Conservation (phyloP, 148 eudicot genomes). For the Camellia lanceoleosa region DNA sequence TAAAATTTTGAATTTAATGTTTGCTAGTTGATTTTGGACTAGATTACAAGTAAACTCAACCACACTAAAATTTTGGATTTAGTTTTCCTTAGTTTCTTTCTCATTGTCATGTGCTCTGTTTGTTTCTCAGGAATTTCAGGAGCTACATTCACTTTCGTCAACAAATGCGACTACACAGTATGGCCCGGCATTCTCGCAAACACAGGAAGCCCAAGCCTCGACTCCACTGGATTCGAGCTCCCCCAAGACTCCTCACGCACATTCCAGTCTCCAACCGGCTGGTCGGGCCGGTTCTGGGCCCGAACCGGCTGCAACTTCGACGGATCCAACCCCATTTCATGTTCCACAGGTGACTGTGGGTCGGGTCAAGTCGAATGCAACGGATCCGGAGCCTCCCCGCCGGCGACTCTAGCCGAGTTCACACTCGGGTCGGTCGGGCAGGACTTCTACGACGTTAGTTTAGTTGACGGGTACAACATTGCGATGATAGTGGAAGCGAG, state of each 20-base stretch:
- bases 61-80: too few relatives aligned
- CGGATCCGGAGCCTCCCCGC: constrained; percentile 25
- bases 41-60: too few relatives aligned
- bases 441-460: constrained; percentile 40
- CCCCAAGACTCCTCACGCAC: constrained; percentile 2
- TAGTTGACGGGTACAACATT: constrained; percentile 40
- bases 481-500: constrained; percentile 23
- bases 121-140: constrained; percentile 2
- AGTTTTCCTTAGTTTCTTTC: too few relatives aligned
- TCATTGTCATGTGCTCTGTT: neutral
- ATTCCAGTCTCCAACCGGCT: constrained; percentile 29
- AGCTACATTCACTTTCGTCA: constrained; percentile 26
- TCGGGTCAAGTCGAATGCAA: constrained; percentile 30
- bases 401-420: constrained; percentile 33
- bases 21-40: neutral
- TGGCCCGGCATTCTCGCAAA: constrained; percentile 34
- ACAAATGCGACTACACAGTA: constrained; percentile 29
- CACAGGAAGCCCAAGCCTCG: constrained; percentile 27
- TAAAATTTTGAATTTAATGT: too few relatives aligned
- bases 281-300: constrained; percentile 46
- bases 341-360: constrained; percentile 35
- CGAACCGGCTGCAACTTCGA: constrained; percentile 34
- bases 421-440: constrained; percentile 15
- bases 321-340: constrained; percentile 20
- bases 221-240: constrained; percentile 33